Base-by-base conservation (phyloP, 2,329 filamentous ascomycete genomes). In the Botrytis byssoidea region DNA sequence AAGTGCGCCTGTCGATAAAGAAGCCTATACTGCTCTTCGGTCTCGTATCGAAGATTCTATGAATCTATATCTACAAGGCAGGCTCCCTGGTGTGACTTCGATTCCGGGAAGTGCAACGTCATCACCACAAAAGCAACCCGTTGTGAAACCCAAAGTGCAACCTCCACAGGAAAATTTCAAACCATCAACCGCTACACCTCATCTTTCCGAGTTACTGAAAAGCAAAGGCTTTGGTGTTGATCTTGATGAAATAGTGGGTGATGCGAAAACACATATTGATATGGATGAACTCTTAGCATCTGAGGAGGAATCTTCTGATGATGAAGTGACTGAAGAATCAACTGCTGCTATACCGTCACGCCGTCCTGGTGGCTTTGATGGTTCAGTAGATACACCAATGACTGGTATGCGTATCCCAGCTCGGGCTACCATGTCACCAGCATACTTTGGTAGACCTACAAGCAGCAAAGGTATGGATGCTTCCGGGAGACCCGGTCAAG, bases 181-280 rank as follows among this genome's bases (percentile, higher is more conserved):
- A 72, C 85, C 85, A 69, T 88, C 89, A 18, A 81, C 86, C 10
- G 86, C 88, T 48, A 88, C 89, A 25, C 92, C 92, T 22, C 87
- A 92, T 82, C 85, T 95, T 32, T 93, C 92, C 44, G 86, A 86
- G 59, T 82, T 93, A 65, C 85, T 94, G 83, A 85, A 88, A 77
- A 86, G 84, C 75, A 87, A 86, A 79, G 90, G 91, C 48, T 87
- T 92, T 77, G 83, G 84, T 74, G 85, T 89, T 70, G 87, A 93
- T 78, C 85, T 88, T 78, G 91, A 84, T 73, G 89, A 87, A 83
- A 86, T 87, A 77, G 89, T 91, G 68, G 83, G 83, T 70, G 89
- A 91, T 77, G 88, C 88, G 37, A 90, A 88, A 83, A 86, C 84
- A 51, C 86, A 84, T 79, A 77, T 87, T 68, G 84, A 86, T 72